These are phyloP conservation scores for Solanum rostratum DNA, from an alignment of 257 asterid species.

Conservation along the genomic window DNA sequence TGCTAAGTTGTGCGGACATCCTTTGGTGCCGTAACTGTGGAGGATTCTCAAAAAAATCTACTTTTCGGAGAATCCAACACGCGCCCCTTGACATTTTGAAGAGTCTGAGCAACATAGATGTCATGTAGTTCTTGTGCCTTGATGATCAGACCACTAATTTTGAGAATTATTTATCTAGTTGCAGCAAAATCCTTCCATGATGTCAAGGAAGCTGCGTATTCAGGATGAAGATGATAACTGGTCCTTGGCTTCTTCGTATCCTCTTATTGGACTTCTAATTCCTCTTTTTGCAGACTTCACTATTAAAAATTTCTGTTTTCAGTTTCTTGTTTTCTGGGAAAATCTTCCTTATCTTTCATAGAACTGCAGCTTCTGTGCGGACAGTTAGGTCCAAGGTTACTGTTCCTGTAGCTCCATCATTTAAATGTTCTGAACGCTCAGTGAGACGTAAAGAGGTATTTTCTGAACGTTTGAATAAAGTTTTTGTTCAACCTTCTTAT, in stretches of 20 bases:
- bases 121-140: not conserved
- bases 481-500: not conserved
- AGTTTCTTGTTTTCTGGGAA: not conserved
- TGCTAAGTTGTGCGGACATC: no score
- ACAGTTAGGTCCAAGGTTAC: conserved; percentile 53
- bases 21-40: no score
- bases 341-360: conserved; percentile 19
- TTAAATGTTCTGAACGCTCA: conserved; percentile 46
- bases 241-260: conserved; percentile 23
- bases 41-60: no score
- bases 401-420: conserved; percentile 70
- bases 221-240: conserved; percentile 19
- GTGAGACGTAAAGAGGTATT: conserved; percentile 74
- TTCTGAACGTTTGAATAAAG: not conserved
- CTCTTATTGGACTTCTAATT: not conserved
- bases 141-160: conserved; percentile 2
- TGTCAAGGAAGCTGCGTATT: conserved; percentile 26
- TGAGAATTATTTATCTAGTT: conserved; percentile 8
- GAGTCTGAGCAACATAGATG: not conserved
- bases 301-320: not conserved
- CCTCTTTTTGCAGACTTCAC: not conserved
- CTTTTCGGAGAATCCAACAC: no score
- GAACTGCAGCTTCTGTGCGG: conserved; percentile 83
- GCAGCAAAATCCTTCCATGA: conserved; percentile 36
- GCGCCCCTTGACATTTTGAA: no score